Base-by-base conservation (phyloP, 2,329 filamentous ascomycete genomes). In the Hortaea sp. region DNA sequence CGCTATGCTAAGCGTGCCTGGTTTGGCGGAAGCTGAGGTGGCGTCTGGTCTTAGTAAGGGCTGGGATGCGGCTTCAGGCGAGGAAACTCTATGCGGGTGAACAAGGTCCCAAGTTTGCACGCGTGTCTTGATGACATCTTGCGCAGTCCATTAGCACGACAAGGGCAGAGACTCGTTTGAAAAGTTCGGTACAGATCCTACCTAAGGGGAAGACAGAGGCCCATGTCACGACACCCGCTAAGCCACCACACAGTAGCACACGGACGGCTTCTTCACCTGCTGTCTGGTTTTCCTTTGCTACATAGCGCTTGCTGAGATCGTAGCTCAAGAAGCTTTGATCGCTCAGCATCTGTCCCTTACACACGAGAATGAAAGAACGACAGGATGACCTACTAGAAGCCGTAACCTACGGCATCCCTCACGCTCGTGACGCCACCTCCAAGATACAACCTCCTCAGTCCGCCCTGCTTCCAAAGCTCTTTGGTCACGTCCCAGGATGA, bases 191-290 rank as follows among this genome's bases (percentile, higher is more conserved):
- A 9, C 9, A 35, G 32, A 35, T 35, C 32, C 34, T 56, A 67
- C 65, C 65, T 11, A 97, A 68, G 0, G 90, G 90, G 55, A 95
- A 97, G 29, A 97, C 81, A 47, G 84, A 90, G 4, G 79, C 81
- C 90, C 90, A 97, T 0, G 88, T 94, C 35, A 85, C 77, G 13
- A 95, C 77, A 0, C 90, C 90, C 5, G 90, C 89, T 42, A 95
- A 63, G 0, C 90, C 90, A 40, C 90, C 90, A 56, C 88, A 94
- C 1, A 95, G 65, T 5, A 97, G 68, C 9, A 66, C 57, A 45
- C 60, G 60, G 30, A 63, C 11, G 4, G 58, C 61, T 48, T 58
- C 49, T 41, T 54, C 49, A 1, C 51, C 55, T 2, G 51, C 48
- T 11, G 45, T 47, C 37, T 61, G 12, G 86, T 77, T 55, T 81